Base-by-base conservation (phyloP, 129 eudicot genomes). In the Pseudognaphalium luteoalbum region DNA sequence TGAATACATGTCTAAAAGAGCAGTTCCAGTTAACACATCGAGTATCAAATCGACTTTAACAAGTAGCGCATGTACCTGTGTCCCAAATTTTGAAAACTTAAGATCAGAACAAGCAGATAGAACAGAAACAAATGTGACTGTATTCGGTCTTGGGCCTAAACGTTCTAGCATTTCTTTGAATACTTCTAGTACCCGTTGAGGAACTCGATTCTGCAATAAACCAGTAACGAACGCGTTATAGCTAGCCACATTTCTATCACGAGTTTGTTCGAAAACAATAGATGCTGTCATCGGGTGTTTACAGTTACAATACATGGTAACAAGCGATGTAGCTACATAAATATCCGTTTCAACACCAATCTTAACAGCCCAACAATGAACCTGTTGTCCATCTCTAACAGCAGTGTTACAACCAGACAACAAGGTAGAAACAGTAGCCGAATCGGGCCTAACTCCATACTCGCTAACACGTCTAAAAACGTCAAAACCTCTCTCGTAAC, bases 171-270 rank as follows among this genome's bases (percentile, higher is more conserved):
- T 47, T 47, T 47, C 54, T 47, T 14, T 47, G 1, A 47, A 47
- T 47, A 80, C 86, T 19, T 74, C 25, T 4, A 85, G 66, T 7
- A 81, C 91, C 64, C 12, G n/a, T 14, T 67, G 74, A 77, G 57
- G 62, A 60, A 44, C 66, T 71, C 85, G 87, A 81, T 87, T 93
- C 69, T 81, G 87, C 81, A 85, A 78, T 11, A 88, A 79, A 67
- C 96, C 96, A 1, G 97, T 80, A 19, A 90, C 20, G 66, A 80
- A 86, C 22, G 97, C 98, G 70, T 93, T 93, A 61, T 72, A 93
- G 75, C 89, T 88, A 8, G 88, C 97, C 72, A 82, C 72, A 47
- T 68, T 83, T 72, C 73, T 88, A 10, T 72, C 1, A 30, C 6
- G 37, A 17, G 91, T 72, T 60, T 20, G 75, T 32, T 58, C 72